Conservation (phyloP, 2,329 filamentous ascomycete genomes). For the Trichophyton simii region DNA sequence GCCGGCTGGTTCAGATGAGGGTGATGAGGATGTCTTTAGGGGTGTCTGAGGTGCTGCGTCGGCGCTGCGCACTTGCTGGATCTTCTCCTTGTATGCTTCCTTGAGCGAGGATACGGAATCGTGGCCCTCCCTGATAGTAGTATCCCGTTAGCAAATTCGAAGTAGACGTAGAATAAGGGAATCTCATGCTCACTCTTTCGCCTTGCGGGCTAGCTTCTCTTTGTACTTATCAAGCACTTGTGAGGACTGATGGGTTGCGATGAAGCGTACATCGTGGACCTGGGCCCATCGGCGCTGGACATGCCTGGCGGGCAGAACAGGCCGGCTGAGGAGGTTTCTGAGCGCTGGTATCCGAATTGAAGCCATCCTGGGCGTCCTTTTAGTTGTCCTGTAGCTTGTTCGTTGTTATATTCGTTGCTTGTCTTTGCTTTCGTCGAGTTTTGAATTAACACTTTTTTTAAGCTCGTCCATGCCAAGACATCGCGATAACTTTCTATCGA, state of each 20-base stretch:
- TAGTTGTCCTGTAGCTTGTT: neutral
- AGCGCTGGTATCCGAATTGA: constrained; percentile 8
- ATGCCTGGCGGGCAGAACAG: constrained; percentile 1
- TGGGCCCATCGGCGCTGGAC: constrained; percentile 74
- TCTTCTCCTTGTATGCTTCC: constrained; percentile 73
- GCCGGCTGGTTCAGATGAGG: constrained; percentile 18
- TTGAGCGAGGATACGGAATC: constrained; percentile 50
- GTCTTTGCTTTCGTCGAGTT: neutral
- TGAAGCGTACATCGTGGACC: constrained; percentile 82
- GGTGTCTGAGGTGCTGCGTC: constrained; percentile 31
- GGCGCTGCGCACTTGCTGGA: constrained; percentile 53
- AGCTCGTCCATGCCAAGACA: neutral
- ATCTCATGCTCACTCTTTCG: constrained; percentile 44
- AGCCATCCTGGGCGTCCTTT: constrained; percentile 2
- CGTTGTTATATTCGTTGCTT: neutral
- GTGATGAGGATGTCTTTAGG: constrained; percentile 15
- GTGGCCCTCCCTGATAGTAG: constrained; percentile 51
- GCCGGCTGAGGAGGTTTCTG: constrained; percentile 7
- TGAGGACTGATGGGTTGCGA: constrained; percentile 59
- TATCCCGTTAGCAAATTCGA: neutral
- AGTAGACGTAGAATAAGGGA: neutral
- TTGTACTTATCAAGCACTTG: constrained; percentile 73
- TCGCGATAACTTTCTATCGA: neutral
- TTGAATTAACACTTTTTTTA: neutral
- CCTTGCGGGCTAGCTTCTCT: constrained; percentile 72